A percentile compares a stretch with the other conserved stretches of the same genome.
These are phyloP conservation scores for Hamigera avellanea DNA, from an alignment of 495 filamentous ascomycete genomes.

Conservation along the genomic window DNA sequence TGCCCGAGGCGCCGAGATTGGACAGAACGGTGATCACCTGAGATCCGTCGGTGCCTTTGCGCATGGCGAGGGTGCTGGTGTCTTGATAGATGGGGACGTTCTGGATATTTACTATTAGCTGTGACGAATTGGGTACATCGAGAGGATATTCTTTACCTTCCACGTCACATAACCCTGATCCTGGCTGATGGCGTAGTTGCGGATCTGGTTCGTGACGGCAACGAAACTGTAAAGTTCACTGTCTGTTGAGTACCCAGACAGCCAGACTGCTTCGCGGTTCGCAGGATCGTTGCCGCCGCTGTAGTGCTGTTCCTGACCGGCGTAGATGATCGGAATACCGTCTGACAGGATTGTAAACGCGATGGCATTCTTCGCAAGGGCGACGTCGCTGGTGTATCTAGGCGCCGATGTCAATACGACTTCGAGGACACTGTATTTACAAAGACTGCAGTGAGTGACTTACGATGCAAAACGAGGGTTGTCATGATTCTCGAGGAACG, in stretches of 20 bases:
- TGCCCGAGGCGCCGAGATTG: conserved; percentile 41
- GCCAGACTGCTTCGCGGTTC: conserved; percentile 71
- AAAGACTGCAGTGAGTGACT: background rate
- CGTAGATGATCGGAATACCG: conserved; percentile 54
- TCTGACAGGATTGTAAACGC: conserved; percentile 62
- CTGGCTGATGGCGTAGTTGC: conserved; percentile 40
- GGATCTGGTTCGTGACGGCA: conserved; percentile 44
- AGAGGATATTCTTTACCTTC: conserved; percentile 16
- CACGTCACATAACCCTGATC: conserved; percentile 38
- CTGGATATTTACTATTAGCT: conserved; percentile 12
- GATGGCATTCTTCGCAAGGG: conserved; percentile 56
- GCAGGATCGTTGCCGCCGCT: conserved; percentile 47
- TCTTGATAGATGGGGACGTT: conserved; percentile 46
- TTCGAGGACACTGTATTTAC: background rate
- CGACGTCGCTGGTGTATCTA: conserved; percentile 36
- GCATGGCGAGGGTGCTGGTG: conserved; percentile 44
- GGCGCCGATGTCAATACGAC: background rate
- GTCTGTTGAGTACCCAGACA: conserved; percentile 47
- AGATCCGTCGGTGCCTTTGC: conserved; percentile 45
- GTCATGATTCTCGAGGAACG: conserved; percentile 77
- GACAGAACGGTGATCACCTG: conserved; percentile 51
- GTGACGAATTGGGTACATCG: background rate
- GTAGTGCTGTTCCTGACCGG: conserved; percentile 69
- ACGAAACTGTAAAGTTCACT: conserved; percentile 55
- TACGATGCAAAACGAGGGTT: conserved; percentile 51